Conservation (phyloP, 176 grass and related monocot species). For the Rhipidocladum racemiflorum region DNA sequence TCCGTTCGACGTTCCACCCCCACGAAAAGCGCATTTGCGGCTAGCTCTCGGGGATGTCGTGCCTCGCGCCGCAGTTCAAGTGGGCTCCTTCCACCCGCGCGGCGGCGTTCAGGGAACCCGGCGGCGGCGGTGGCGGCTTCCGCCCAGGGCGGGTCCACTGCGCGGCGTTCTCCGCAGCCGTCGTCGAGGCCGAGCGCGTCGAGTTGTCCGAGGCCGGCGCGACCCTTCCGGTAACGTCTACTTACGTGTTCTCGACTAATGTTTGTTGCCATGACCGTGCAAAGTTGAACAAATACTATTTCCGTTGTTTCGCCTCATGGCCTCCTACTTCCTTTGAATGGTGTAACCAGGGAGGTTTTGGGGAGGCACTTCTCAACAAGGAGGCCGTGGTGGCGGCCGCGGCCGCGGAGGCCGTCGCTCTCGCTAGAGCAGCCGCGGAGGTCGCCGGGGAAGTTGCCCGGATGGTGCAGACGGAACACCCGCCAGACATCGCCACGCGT, state of each 20-base stretch:
- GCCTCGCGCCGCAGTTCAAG: constrained; percentile 60
- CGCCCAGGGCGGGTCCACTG: constrained; percentile 32
- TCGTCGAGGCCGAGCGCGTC: constrained; percentile 16
- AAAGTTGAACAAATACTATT: not conserved
- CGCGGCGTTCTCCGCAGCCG: not conserved
- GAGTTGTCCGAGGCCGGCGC: constrained; percentile 2
- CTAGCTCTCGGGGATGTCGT: constrained; percentile 16
- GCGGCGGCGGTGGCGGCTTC: not conserved
- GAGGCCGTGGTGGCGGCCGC: constrained; percentile 72
- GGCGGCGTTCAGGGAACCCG: constrained; percentile 28
- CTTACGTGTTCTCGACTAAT: not conserved
- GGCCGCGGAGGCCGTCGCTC: constrained; percentile 77
- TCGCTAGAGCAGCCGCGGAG: constrained; percentile 81
- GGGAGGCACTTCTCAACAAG: constrained; percentile 57
- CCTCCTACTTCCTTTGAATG: not conserved
- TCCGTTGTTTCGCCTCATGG: not conserved
- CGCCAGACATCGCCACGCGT: not conserved
- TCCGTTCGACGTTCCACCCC: not conserved
- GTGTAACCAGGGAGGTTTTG: constrained; percentile 29
- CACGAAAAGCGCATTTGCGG: constrained; percentile 20
- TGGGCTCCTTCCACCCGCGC: constrained; percentile 35
- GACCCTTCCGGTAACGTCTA: constrained; percentile 29
- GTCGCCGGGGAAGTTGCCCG: constrained; percentile 67
- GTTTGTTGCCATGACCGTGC: not conserved
- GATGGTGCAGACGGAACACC: constrained; percentile 35